Conservation (phyloP, 2,329 filamentous ascomycete genomes). For the Ceratocystiopsis brevicomis region DNA sequence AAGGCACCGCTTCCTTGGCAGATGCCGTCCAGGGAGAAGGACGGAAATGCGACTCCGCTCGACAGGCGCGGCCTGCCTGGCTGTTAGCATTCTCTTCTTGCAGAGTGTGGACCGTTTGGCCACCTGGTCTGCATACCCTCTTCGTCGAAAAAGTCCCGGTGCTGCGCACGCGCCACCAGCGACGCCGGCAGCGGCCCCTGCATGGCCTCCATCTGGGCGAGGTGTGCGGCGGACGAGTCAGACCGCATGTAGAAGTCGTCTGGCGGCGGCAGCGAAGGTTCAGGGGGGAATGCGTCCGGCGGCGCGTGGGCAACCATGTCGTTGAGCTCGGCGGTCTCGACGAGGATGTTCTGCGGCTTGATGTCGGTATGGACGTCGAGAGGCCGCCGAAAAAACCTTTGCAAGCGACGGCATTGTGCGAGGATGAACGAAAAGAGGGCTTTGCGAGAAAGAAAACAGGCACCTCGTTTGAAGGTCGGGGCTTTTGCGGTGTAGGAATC, state of each 20-base stretch:
- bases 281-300: not conserved
- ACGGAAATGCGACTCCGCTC: not conserved
- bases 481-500: too few relatives aligned
- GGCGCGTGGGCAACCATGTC: not conserved
- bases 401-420: too few relatives aligned
- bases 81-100: too few relatives aligned
- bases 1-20: constrained; percentile 1
- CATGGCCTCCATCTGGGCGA: constrained; percentile 1
- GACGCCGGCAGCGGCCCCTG: not conserved
- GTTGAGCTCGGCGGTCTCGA: constrained; percentile 1
- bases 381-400: too few relatives aligned
- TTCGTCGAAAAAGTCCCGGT: too few relatives aligned
- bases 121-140: too few relatives aligned
- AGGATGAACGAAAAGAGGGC: too few relatives aligned
- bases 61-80: too few relatives aligned
- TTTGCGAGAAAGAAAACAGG: too few relatives aligned
- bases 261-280: not conserved
- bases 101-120: too few relatives aligned
- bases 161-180: not conserved
- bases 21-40: not conserved
- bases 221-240: constrained; percentile 1
- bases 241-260: constrained; percentile 1
- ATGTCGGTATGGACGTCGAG: constrained; percentile 4
- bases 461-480: too few relatives aligned
- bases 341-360: constrained; percentile 2